A percentile compares a stretch with the other conserved stretches of the same genome.
Evolutionary conservation across 176 grass and related monocot species (phyloP).

Genomic region (Oryza glumipatula): DNA sequence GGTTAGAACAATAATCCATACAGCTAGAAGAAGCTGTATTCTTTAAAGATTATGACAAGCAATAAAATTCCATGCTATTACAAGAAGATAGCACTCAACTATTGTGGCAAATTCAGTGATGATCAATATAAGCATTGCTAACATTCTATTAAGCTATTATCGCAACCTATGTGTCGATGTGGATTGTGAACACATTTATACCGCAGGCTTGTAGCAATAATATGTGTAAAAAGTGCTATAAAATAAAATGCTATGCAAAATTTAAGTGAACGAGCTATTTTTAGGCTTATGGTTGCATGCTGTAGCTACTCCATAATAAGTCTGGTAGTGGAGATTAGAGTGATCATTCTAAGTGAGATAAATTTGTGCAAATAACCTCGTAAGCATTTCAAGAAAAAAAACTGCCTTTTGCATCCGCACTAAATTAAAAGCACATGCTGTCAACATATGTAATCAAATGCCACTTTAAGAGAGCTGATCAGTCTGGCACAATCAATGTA

Average conservation of each 20-base stretch:
- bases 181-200: background rate
- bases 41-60: background rate
- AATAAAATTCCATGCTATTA: background rate
- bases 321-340: background rate
- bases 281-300: background rate
- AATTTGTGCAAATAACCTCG: background rate
- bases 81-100: background rate
- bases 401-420: background rate
- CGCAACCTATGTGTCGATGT: background rate
- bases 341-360: background rate
- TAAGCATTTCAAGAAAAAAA: background rate
- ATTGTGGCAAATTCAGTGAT: background rate
- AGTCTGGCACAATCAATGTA: background rate
- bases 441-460: conserved; percentile 20
- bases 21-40: background rate
- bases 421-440: background rate
- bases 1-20: background rate
- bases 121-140: background rate
- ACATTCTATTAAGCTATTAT: background rate
- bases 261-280: background rate
- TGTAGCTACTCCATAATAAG: background rate
- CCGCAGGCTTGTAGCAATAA: background rate
- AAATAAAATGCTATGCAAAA: background rate
- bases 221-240: background rate
- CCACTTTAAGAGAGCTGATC: background rate